Evolutionary conservation across 257 asterid species (phyloP), one percentile per base, ranked within the genome.

Genomic region (Solanum gracilifrons): DNA sequence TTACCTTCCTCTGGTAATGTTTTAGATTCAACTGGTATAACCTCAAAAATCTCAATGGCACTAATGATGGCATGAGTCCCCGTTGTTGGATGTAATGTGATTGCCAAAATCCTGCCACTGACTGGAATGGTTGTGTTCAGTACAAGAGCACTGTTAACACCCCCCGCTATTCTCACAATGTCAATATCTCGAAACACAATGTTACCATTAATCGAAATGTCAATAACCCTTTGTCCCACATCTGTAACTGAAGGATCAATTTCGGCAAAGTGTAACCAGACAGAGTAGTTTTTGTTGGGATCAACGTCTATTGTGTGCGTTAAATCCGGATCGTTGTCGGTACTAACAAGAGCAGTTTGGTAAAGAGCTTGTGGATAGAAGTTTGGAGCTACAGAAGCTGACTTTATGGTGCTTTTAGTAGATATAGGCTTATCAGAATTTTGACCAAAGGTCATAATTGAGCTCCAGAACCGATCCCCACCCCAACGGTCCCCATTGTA

Each of bases 191-290:
- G 91, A 91, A 92, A 92, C 18, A 5, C 76, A 76, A 71, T 32
- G 87, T 91, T 97, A 29, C 99, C 99, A 88, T 97, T 97, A 43
- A 97, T 88, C 90, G 90, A 87, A 76, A 97, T 87, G 58, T 96
- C 94, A 87, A 97, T 91, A 43, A 97, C 95, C 93, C 99, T 93
- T 87, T 97, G 90, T 25, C 97, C 97, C n/a, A 91, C 90, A 51
- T 66, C 92, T 35, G 93, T 96, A 73, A 97, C 92, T 9, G 93
- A 88, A 87, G 95, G 90, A 85, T 96, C 99, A 84, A 97, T 97
- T 89, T 97, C 99, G 21, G 99, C 99, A 85, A 96, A 97, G 88
- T 97, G 99, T 71, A 97, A 89, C 99, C 99, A 97, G 21, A 97
- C 88, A 33, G 98, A 97, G 92, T 94, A 97, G 84, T 96, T 97